Percentiles rank a stretch among this genome's conserved stretches.
Evolutionary conservation across 306 rosid genomes (phyloP).

Genomic region (Vigna angularis): DNA sequence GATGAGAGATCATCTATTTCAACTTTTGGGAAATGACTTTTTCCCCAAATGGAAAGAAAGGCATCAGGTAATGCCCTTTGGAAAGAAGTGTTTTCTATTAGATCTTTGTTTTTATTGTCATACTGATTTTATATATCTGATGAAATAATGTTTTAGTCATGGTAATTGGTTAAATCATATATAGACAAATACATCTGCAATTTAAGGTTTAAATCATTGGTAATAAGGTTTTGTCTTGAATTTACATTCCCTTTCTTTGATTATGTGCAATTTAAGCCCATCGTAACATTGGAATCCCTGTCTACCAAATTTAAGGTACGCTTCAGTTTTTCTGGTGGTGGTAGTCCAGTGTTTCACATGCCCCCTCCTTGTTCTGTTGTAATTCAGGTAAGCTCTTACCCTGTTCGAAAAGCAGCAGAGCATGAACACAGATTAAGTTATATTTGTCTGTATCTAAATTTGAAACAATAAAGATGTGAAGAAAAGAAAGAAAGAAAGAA

Average conservation of each 20-base stretch:
- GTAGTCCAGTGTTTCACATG: constrained; percentile 83
- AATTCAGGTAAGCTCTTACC: constrained; percentile 66
- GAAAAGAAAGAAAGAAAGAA: constrained; percentile 14
- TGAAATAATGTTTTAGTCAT: constrained; percentile 11
- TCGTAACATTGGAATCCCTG: constrained; percentile 40
- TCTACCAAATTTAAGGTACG: constrained; percentile 67
- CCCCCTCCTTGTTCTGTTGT: constrained; percentile 95
- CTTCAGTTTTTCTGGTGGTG: constrained; percentile 75
- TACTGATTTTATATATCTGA: constrained; percentile 32
- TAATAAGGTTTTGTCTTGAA: not conserved
- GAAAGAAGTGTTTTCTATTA: not conserved
- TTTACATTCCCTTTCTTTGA: constrained; percentile 26
- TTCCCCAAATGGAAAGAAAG: constrained; percentile 99
- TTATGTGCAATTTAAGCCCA: constrained; percentile 12
- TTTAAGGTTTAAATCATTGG: no score
- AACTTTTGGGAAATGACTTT: constrained; percentile 93
- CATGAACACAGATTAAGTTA: constrained; percentile 24
- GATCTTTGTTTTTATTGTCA: constrained; percentile 3
- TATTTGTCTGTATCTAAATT: constrained; percentile 31
- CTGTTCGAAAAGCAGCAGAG: constrained; percentile 8
- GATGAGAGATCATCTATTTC: constrained; percentile 94
- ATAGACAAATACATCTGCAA: no score
- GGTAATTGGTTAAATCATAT: constrained; percentile 7
- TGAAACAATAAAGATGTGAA: constrained; percentile 22
- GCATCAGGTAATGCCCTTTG: constrained; percentile 71